Conservation (phyloP, 495 filamentous ascomycete species). For the Trichocladium uniseriatum region DNA sequence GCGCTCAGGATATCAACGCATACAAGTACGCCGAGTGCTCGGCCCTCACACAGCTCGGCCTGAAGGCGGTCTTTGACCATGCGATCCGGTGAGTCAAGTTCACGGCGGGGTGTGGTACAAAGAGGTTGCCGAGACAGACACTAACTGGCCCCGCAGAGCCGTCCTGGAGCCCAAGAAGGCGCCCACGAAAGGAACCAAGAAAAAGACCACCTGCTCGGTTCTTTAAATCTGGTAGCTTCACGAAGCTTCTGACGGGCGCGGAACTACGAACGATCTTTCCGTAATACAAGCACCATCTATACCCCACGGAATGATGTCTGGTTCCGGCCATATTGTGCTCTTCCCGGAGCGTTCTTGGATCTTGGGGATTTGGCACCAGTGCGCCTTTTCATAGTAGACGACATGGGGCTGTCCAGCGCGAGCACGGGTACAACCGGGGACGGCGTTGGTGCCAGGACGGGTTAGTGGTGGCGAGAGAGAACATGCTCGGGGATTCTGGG, state of each 20-base stretch:
- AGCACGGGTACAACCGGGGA: background rate
- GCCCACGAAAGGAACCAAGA: constrained; percentile 43
- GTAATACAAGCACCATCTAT: constrained; percentile 20
- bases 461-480: background rate
- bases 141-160: constrained; percentile 46
- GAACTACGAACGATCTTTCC: constrained; percentile 10
- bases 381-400: constrained; percentile 1
- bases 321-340: background rate
- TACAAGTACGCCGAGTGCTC: constrained; percentile 97
- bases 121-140: background rate
- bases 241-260: background rate
- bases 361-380: background rate
- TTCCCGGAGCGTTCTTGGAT: constrained; percentile 4
- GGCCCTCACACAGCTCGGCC: constrained; percentile 87
- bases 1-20: constrained; percentile 86
- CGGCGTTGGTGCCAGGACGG: background rate
- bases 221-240: constrained; percentile 39
- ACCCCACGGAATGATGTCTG: constrained; percentile 17
- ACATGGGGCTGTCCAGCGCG: background rate
- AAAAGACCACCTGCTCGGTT: constrained; percentile 60
- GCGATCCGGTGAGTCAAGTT: constrained; percentile 66
- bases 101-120: background rate
- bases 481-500: background rate
- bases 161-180: constrained; percentile 66
- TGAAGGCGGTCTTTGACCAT: constrained; percentile 97